Percentiles rank a stretch among this genome's conserved stretches.
These are phyloP conservation scores for Pugionium cornutum DNA, from an alignment of 345 rosid species.

Conservation along the genomic window DNA sequence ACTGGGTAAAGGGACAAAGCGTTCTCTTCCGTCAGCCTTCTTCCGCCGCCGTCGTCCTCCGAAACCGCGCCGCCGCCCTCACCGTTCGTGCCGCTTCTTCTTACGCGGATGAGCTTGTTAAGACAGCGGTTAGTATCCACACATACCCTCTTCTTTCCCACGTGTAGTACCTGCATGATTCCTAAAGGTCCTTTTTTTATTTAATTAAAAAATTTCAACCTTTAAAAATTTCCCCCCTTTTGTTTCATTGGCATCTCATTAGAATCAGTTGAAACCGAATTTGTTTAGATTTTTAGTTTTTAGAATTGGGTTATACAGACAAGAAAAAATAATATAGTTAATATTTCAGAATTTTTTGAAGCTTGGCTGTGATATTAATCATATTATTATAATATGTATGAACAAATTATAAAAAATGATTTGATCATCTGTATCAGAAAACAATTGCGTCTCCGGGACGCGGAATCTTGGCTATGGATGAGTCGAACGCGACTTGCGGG, in stretches of 20 bases:
- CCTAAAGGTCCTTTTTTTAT: too few relatives aligned
- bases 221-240: too few relatives aligned
- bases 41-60: conserved; percentile 52
- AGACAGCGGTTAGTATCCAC: conserved; percentile 67
- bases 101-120: conserved; percentile 91
- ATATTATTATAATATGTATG: too few relatives aligned
- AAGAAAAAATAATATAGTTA: too few relatives aligned
- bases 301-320: too few relatives aligned
- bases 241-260: too few relatives aligned
- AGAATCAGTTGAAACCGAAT: too few relatives aligned
- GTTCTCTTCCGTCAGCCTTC: conserved; percentile 53
- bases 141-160: neutral
- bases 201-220: neutral
- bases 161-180: too few relatives aligned
- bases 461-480: conserved; percentile 97
- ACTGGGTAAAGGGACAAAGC: conserved; percentile 68
- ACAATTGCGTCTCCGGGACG: conserved; percentile 90
- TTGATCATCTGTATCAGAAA: conserved; percentile 45
- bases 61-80: conserved; percentile 45
- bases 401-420: too few relatives aligned
- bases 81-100: conserved; percentile 72
- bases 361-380: too few relatives aligned
- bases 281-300: too few relatives aligned
- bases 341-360: too few relatives aligned
- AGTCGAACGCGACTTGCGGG: conserved; percentile 95